phyloP scores from a whole-genome alignment of 2,329 filamentous ascomycete genomes.

The Phyllosticta ampelicida region DNA sequence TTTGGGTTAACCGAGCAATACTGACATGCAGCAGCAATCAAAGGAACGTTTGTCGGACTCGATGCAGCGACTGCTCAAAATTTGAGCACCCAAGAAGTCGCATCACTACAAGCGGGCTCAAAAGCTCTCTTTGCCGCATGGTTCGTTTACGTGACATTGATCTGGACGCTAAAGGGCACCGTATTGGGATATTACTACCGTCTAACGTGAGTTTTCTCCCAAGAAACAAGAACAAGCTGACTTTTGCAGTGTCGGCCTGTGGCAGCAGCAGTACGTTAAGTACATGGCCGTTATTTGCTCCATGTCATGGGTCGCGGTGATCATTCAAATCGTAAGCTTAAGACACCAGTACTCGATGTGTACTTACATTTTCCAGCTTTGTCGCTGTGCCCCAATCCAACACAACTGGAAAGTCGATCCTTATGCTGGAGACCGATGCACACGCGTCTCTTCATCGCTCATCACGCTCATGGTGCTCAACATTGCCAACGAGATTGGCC shows the following conservation, averaged over 20 bases:
- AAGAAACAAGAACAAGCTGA: not conserved
- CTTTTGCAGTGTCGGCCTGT: conserved; percentile 18
- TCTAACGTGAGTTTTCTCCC: conserved; percentile 27
- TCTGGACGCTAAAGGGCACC: conserved; percentile 34
- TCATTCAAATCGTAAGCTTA: conserved; percentile 19
- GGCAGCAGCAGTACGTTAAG: conserved; percentile 30
- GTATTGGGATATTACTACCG: conserved; percentile 36
- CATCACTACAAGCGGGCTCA: conserved; percentile 23
- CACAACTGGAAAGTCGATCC: conserved; percentile 34
- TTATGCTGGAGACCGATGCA: conserved; percentile 32
- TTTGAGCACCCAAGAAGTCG: conserved; percentile 22
- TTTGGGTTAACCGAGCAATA: not conserved
- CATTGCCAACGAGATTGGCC: conserved; percentile 28
- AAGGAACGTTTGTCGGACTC: conserved; percentile 1
- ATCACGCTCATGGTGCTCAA: conserved; percentile 29
- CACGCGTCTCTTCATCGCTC: conserved; percentile 24
- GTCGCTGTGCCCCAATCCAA: conserved; percentile 25
- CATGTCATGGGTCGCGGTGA: conserved; percentile 24
- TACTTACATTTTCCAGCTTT: not conserved
- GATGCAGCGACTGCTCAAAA: conserved; percentile 17
- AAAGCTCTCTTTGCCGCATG: conserved; percentile 28
- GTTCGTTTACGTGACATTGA: conserved; percentile 33
- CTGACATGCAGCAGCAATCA: conserved; percentile 16
- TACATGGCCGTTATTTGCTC: conserved; percentile 22
- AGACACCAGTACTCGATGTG: not conserved